A percentile compares a stretch with the other conserved stretches of the same genome.
Evolutionary conservation across 257 asterid species (phyloP).

Genomic region (Echites panduratus): DNA sequence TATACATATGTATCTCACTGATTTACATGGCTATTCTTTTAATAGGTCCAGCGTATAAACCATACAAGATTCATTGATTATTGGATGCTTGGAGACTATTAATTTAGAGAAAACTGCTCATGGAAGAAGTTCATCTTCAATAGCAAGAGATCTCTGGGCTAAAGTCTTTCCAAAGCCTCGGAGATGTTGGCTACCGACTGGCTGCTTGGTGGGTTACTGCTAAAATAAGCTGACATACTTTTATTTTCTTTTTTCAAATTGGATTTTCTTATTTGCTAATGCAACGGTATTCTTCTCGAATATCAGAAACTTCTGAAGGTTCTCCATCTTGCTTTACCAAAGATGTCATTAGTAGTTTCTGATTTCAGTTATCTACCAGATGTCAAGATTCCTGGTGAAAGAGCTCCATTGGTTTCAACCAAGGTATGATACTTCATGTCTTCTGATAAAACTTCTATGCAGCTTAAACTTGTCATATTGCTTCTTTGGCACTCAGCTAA

Average conservation of each 20-base stretch:
- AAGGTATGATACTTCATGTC: slow-evolving; percentile 44
- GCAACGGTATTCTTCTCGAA: slow-evolving; percentile 19
- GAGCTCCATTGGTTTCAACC: slow-evolving; percentile 92
- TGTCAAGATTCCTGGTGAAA: slow-evolving; percentile 82
- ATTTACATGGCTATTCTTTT: slow-evolving; percentile 10
- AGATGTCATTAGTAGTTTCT: slow-evolving; percentile 93
- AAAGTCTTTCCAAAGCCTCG: slow-evolving; percentile 82
- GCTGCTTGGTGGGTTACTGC: slow-evolving; percentile 62
- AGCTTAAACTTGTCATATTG: background rate
- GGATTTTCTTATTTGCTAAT: slow-evolving; percentile 12
- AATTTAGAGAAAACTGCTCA: slow-evolving; percentile 39
- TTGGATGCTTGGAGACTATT: slow-evolving; percentile 69
- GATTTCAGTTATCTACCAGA: slow-evolving; percentile 96
- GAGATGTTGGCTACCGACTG: slow-evolving; percentile 95
- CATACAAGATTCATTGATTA: slow-evolving; percentile 61
- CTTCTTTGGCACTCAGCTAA: background rate
- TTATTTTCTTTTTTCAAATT: background rate
- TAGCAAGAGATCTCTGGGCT: slow-evolving; percentile 44
- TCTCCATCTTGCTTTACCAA: slow-evolving; percentile 86
- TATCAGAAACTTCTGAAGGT: slow-evolving; percentile 86
- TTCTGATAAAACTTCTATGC: background rate
- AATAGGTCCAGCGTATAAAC: slow-evolving; percentile 65
- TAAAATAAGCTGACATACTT: background rate
- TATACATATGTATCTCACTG: background rate
- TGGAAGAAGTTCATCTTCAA: slow-evolving; percentile 43